Evolutionary conservation across 2,329 filamentous ascomycete species (phyloP).

Genomic region (Hysterium pulicare): DNA sequence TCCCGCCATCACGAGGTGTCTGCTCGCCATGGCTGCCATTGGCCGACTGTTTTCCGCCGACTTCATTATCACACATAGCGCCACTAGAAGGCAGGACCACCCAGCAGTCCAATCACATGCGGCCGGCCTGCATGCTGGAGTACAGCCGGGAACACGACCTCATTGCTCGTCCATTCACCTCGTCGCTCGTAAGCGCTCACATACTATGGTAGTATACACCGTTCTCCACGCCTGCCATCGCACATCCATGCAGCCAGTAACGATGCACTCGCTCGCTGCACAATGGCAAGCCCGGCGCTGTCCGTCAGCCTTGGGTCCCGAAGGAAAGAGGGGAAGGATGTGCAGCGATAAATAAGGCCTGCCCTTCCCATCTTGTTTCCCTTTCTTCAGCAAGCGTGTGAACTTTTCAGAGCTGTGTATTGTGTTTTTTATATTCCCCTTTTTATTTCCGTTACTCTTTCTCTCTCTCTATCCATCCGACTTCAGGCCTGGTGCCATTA

Average conservation of each 20-base stretch:
- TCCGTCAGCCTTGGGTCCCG: neutral
- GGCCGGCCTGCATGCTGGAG: slow-evolving; percentile 7
- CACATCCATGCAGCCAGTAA: slow-evolving; percentile 1
- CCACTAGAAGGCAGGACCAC: slow-evolving; percentile 20
- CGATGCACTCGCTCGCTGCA: neutral
- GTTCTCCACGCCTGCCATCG: slow-evolving; percentile 25
- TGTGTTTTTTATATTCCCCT: slow-evolving; percentile 47
- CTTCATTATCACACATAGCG: no score
- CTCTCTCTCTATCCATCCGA: slow-evolving; percentile 19
- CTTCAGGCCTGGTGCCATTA: slow-evolving; percentile 47
- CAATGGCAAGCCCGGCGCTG: neutral
- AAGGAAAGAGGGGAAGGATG: neutral
- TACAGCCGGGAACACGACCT: slow-evolving; percentile 23
- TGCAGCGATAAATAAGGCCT: slow-evolving; percentile 27
- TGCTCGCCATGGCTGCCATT: neutral
- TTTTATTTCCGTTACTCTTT: slow-evolving; percentile 41
- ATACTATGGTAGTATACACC: slow-evolving; percentile 34
- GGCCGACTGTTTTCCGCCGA: neutral
- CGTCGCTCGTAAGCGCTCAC: slow-evolving; percentile 33
- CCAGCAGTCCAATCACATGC: slow-evolving; percentile 16
- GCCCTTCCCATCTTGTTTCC: slow-evolving; percentile 28
- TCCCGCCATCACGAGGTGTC: neutral
- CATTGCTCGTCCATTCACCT: slow-evolving; percentile 31
- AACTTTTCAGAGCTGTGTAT: slow-evolving; percentile 49
- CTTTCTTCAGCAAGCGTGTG: slow-evolving; percentile 51